phyloP scores from a whole-genome alignment of 2,329 filamentous ascomycete species.

The Epichloe gansuensis region DNA sequence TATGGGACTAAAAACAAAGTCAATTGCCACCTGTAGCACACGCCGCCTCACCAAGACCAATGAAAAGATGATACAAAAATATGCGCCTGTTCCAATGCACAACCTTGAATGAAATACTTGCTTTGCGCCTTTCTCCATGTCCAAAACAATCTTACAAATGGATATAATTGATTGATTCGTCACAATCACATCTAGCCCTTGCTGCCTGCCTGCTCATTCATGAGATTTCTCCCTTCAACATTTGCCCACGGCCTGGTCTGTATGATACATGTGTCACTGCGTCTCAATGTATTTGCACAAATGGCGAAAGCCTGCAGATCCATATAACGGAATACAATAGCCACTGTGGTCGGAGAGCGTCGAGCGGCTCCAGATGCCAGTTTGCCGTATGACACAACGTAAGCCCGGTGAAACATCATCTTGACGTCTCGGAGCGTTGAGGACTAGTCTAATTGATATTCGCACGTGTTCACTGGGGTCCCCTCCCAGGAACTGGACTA shows the following conservation, averaged over 20 bases:
- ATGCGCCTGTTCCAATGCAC: conserved; percentile 2
- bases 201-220: not conserved
- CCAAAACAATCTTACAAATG: not conserved
- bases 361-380: not conserved
- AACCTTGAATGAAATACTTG: not conserved
- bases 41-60: not conserved
- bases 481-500: no score
- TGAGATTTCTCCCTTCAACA: not conserved
- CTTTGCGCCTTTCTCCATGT: not conserved
- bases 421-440: no score
- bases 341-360: not conserved
- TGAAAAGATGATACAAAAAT: not conserved
- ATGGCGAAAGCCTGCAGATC: no score
- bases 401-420: not conserved
- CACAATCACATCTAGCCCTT: not conserved
- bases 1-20: not conserved
- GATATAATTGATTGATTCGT: not conserved
- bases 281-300: no score
- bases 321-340: not conserved
- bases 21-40: not conserved
- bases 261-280: not conserved
- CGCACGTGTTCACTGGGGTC: no score
- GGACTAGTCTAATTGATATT: no score
- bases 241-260: not conserved
- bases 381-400: not conserved